Percentiles rank a stretch among this genome's conserved stretches.
These are phyloP conservation scores for Neurospora sp. DNA, from an alignment of 495 filamentous ascomycete genomes.

Conservation along the genomic window DNA sequence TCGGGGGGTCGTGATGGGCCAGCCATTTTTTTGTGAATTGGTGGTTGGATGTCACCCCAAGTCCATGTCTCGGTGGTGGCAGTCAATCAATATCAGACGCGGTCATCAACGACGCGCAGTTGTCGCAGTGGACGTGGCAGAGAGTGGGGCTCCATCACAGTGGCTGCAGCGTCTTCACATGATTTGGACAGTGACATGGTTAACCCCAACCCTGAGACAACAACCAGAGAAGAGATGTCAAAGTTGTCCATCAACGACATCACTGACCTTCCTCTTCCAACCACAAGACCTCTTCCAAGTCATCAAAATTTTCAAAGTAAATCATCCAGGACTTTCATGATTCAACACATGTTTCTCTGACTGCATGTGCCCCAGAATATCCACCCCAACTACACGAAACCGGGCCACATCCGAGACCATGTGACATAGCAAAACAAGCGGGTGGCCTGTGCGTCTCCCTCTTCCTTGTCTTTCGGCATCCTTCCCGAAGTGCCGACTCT, in stretches of 20 bases:
- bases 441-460: neutral
- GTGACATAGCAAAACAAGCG: neutral
- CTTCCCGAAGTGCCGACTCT: neutral
- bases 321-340: no score
- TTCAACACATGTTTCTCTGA: neutral
- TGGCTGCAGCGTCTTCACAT: neutral
- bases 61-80: neutral
- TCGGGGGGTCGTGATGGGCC: slow-evolving; percentile 23
- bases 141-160: neutral
- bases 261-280: no score
- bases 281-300: no score
- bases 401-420: neutral
- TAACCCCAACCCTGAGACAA: neutral
- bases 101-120: neutral
- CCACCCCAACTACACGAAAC: neutral
- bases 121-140: neutral
- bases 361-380: neutral
- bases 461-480: neutral
- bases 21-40: slow-evolving; percentile 23
- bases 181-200: neutral
- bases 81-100: neutral
- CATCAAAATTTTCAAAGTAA: no score
- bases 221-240: no score
- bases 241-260: neutral
- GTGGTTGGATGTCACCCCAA: slow-evolving; percentile 14